Percentiles rank a stretch among this genome's conserved stretches.
These are phyloP conservation scores for Erodium chrysanthum DNA, from an alignment of 441 rosid genomes.

Conservation along the genomic window DNA sequence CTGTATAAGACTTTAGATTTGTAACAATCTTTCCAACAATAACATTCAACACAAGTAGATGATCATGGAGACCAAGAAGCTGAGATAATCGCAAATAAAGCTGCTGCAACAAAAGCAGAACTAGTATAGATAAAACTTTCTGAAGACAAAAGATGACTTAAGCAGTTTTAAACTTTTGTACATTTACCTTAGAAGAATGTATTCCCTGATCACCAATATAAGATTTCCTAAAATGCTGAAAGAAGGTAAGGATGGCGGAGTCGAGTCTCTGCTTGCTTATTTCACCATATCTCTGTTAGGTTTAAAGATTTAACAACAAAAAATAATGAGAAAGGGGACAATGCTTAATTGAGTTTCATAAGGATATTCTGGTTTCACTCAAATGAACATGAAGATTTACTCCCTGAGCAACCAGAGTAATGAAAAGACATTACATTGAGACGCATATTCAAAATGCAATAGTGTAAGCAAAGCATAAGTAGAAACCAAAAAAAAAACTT, in stretches of 20 bases:
- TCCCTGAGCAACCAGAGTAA: not conserved
- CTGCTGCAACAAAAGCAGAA: constrained; percentile 67
- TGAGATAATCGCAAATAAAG: constrained; percentile 85
- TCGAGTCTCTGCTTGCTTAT: constrained; percentile 96
- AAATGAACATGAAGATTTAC: not conserved
- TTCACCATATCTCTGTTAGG: constrained; percentile 77
- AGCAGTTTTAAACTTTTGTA: not conserved
- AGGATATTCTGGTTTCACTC: not conserved
- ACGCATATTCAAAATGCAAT: not conserved
- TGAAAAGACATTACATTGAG: not conserved
- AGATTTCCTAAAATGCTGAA: constrained; percentile 93
- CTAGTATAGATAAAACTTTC: constrained; percentile 9
- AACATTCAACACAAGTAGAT: constrained; percentile 77
- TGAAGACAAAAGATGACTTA: constrained; percentile 8
- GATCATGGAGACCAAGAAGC: constrained; percentile 92
- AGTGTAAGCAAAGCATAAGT: not conserved
- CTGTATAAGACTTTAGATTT: constrained; percentile 83
- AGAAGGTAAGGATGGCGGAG: constrained; percentile 91
- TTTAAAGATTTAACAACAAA: constrained; percentile 12
- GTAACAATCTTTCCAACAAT: constrained; percentile 92
- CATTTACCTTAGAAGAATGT: constrained; percentile 91
- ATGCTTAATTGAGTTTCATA: not conserved
- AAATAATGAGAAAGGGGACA: not conserved
- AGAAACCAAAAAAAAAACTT: not conserved
- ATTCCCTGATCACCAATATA: constrained; percentile 99